Evolutionary conservation across 2,329 filamentous ascomycete species (phyloP).

Genomic region (Xylaria sp.): DNA sequence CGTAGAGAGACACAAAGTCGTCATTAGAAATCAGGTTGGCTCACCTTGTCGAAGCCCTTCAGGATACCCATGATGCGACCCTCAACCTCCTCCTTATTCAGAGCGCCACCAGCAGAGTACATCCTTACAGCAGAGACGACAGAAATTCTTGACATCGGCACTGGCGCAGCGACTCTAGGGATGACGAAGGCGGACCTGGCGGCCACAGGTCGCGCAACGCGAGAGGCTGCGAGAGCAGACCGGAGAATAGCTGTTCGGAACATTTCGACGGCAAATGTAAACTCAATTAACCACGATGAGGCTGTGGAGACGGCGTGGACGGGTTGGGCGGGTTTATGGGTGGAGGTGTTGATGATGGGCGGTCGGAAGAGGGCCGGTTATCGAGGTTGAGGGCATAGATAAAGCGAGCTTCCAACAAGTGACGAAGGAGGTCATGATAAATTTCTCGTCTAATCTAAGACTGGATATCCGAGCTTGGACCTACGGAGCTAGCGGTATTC

Average conservation of each 20-base stretch:
- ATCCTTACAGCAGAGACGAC: conserved; percentile 77
- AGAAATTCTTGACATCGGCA: conserved; percentile 67
- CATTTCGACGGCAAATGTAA: conserved; percentile 66
- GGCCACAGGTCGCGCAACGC: conserved; percentile 68
- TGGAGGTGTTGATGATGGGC: not conserved
- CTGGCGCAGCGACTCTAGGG: conserved; percentile 52
- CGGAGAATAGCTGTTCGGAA: conserved; percentile 88
- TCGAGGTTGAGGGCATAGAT: conserved; percentile 16
- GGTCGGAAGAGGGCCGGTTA: conserved; percentile 23
- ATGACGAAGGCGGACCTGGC: conserved; percentile 64
- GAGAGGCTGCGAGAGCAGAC: conserved; percentile 70
- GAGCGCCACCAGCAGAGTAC: conserved; percentile 84
- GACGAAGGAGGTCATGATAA: conserved; percentile 46
- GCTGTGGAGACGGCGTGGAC: not conserved
- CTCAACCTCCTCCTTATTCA: conserved; percentile 86
- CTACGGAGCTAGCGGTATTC: conserved; percentile 42
- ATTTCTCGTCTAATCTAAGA: conserved; percentile 49
- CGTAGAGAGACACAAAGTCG: not conserved
- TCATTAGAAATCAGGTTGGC: conserved; percentile 45
- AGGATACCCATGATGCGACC: conserved; percentile 91
- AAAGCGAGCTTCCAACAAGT: conserved; percentile 38
- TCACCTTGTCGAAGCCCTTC: conserved; percentile 96
- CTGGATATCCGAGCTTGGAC: conserved; percentile 41
- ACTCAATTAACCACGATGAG: conserved; percentile 23
- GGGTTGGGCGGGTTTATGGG: not conserved